Evolutionary conservation across 2,329 filamentous ascomycete genomes (phyloP), one percentile per base, ranked within the genome.

Genomic region (Colletotrichum kahawae): DNA sequence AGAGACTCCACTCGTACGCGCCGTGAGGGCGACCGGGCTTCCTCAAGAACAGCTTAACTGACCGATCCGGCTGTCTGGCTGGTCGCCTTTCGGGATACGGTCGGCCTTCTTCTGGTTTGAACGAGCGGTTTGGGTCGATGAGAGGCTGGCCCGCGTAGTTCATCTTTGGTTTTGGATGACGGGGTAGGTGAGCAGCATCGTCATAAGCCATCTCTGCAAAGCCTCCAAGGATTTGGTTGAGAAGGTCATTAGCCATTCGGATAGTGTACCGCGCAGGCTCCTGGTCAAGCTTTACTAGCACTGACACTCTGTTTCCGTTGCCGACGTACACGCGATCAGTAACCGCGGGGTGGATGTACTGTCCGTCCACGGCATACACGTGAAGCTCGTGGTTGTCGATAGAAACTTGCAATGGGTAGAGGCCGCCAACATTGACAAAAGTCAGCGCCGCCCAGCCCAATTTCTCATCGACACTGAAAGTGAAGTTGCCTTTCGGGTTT

Each of bases 361-460:
- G 80, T 2, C 86, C 86, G 70, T 88, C 86, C 24, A 84, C 80
- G 14, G 83, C 85, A 66, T 87, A 88, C 9, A 88, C 78, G 70
- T 81, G 85, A 81, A 88, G 82, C 4, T 82, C 81, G 72, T 87
- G 86, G 60, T 84, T 82, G 75, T 88, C 86, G 34, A 88, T 85
- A 6, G 83, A 84, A 31, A 86, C 71, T 43, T 59, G 82, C 29
- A 67, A 5, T 4, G 63, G 69, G 21, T 67, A 67, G 5, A 71
- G n/a, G 7, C 62, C 63, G 10, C 69, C 69, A 2, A 71, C 63
- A 4, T 67, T 67, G n/a, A 67, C 21, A 8, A 71, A 67, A 1
- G 69, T 59, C 0, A 71, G 62, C 0, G 62, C 68, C 0, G 33
- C 48, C 68, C 69, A 67, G 51, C 69, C 69, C 27, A 27, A 1